Evolutionary conservation across 441 rosid genomes (phyloP).

Genomic region (Populus hybrid): DNA sequence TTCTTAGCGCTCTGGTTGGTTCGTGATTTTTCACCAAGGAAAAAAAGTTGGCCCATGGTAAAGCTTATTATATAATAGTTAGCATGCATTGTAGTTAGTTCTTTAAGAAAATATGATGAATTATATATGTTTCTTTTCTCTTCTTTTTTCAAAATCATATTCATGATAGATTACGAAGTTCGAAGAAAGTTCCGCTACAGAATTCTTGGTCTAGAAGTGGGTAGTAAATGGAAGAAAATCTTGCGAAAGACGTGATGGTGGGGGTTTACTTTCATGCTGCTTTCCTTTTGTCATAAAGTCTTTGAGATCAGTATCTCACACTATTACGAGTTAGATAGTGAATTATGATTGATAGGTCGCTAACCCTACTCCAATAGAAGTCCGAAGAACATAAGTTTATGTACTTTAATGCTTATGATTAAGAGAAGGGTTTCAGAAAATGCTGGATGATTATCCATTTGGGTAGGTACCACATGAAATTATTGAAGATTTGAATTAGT

Average conservation of each 20-base stretch:
- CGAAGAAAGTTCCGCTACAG: background rate
- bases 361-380: background rate
- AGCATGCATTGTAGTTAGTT: background rate
- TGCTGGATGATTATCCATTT: background rate
- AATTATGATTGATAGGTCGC: background rate
- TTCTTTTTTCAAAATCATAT: background rate
- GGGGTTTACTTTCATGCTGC: background rate
- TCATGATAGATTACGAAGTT: background rate
- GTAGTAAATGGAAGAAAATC: background rate
- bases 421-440: background rate
- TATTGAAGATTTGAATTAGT: no score
- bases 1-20: background rate
- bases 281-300: background rate
- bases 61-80: background rate
- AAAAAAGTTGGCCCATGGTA: background rate
- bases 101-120: background rate
- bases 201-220: background rate
- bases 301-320: background rate
- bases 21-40: background rate
- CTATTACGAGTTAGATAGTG: background rate
- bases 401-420: background rate
- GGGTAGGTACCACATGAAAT: background rate
- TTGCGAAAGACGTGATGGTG: background rate
- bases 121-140: no score
- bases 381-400: no score